Evolutionary conservation across 257 asterid genomes (phyloP).

Genomic region (Solanum etuberosum): DNA sequence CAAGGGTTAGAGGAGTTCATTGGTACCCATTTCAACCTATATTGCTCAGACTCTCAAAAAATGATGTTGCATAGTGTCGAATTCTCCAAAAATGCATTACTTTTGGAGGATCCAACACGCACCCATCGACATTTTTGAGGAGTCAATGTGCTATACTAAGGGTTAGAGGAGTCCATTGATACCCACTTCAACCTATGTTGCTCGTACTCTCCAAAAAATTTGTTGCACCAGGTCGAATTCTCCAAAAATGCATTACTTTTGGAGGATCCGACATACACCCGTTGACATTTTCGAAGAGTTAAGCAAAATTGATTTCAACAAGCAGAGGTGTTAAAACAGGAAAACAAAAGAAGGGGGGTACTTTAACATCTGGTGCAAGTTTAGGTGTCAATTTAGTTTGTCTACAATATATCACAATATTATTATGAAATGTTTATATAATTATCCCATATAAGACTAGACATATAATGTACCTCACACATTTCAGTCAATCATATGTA

Average conservation of each 20-base stretch:
- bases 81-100: neutral
- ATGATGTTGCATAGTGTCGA: neutral
- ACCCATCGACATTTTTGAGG: neutral
- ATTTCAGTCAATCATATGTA: neutral
- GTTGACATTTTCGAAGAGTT: neutral
- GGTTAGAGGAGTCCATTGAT: neutral
- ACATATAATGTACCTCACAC: neutral
- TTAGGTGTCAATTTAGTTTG: neutral
- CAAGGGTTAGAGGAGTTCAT: neutral
- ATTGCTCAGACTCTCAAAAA: neutral
- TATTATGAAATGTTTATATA: neutral
- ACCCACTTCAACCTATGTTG: neutral
- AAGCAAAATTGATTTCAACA: neutral
- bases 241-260: neutral
- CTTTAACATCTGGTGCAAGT: neutral
- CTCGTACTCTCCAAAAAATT: neutral
- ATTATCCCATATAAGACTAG: neutral
- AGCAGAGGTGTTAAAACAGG: neutral
- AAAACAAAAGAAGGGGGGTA: neutral
- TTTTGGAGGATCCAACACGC: neutral
- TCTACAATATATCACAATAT: neutral
- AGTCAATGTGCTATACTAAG: neutral
- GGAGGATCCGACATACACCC: neutral
- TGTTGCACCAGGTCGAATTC: neutral
- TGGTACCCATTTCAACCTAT: neutral